phyloP scores from a whole-genome alignment of 257 asterid genomes.

The Nyctanthes arbortristis region DNA sequence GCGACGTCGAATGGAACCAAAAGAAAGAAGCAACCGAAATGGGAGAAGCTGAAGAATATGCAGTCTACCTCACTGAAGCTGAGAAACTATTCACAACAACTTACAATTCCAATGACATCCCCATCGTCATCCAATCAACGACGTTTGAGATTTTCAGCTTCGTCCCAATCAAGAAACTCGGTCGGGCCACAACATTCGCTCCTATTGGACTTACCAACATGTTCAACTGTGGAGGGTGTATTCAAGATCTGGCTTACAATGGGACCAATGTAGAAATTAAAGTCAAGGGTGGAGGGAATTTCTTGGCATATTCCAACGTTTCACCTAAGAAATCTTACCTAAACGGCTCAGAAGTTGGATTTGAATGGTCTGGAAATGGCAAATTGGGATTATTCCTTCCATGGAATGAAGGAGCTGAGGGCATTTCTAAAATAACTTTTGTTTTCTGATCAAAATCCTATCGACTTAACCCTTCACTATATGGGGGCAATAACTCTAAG shows the following conservation, averaged over 20 bases:
- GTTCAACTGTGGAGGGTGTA: constrained; percentile 34
- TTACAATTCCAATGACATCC: constrained; percentile 11
- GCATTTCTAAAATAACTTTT: constrained; percentile 26
- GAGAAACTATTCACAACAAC: constrained; percentile 19
- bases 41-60: constrained; percentile 30
- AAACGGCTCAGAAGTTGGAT: constrained; percentile 30
- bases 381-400: constrained; percentile 27
- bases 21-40: constrained; percentile 23
- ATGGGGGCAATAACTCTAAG: constrained; percentile 11
- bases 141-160: constrained; percentile 35
- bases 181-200: constrained; percentile 19
- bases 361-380: constrained; percentile 33
- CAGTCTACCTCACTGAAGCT: constrained; percentile 27
- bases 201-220: constrained; percentile 33
- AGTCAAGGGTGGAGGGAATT: constrained; percentile 28
- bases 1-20: constrained; percentile 36
- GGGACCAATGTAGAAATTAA: constrained; percentile 6
- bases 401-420: constrained; percentile 31
- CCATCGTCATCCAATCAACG: constrained; percentile 28
- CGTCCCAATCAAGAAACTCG: constrained; percentile 23
- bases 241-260: constrained; percentile 9
- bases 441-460: constrained; percentile 17
- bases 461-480: not conserved
- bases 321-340: constrained; percentile 29
- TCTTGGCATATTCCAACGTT: constrained; percentile 27